A percentile compares a stretch with the other conserved stretches of the same genome.
Conservation (phyloP, 2,329 filamentous ascomycete species). For the Hypomyces rosellus region DNA sequence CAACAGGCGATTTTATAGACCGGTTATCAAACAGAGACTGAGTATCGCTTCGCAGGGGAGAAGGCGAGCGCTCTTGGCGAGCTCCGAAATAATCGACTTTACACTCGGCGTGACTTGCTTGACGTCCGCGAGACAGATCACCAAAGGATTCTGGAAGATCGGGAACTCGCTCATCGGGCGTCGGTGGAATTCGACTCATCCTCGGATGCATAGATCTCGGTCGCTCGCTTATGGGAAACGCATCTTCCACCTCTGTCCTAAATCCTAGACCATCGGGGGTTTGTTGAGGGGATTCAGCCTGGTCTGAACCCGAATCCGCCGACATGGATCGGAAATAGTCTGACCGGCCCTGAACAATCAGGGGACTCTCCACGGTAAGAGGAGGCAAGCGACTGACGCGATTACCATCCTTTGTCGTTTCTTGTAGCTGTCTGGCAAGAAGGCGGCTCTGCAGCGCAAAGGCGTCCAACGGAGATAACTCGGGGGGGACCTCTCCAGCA, state of each 20-base stretch:
- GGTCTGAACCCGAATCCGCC: constrained; percentile 50
- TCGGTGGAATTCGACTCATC: constrained; percentile 57
- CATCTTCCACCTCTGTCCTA: constrained; percentile 52
- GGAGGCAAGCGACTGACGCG: constrained; percentile 83
- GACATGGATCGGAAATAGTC: constrained; percentile 76
- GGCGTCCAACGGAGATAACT: constrained; percentile 89
- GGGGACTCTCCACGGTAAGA: constrained; percentile 72
- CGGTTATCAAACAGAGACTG: constrained; percentile 24
- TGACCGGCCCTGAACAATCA: constrained; percentile 66
- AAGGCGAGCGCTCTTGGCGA: constrained; percentile 53
- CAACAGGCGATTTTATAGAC: constrained; percentile 23
- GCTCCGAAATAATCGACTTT: constrained; percentile 43
- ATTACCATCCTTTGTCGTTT: constrained; percentile 65
- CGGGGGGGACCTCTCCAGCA: constrained; percentile 76
- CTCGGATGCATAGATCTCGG: constrained; percentile 70
- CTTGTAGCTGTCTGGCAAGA: constrained; percentile 80
- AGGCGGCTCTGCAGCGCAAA: constrained; percentile 88
- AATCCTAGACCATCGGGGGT: constrained; percentile 34
- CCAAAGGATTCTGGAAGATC: constrained; percentile 35
- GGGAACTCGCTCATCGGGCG: constrained; percentile 42
- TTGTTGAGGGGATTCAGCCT: constrained; percentile 23
- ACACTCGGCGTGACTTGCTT: constrained; percentile 33
- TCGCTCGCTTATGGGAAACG: constrained; percentile 44
- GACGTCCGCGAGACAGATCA: constrained; percentile 36
- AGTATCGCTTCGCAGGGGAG: constrained; percentile 39